Conservation (phyloP, 176 grass and related monocot genomes). For the Cenchrus americanus region DNA sequence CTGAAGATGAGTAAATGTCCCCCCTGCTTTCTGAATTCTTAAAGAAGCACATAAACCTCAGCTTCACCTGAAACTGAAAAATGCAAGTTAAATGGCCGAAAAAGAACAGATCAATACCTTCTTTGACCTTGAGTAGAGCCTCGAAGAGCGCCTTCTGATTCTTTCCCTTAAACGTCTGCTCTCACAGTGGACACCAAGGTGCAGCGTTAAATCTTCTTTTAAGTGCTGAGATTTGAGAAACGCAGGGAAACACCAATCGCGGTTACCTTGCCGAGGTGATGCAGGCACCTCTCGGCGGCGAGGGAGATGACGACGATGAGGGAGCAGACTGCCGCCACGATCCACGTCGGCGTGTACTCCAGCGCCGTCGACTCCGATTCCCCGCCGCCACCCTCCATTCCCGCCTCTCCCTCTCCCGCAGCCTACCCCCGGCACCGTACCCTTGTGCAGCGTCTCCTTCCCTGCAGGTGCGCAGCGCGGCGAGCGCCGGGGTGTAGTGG, state of each 20-base stretch:
- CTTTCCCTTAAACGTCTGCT: conserved; percentile 71
- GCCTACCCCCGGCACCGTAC: background rate
- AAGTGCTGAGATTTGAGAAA: background rate
- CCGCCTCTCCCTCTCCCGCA: background rate
- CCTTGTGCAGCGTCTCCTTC: background rate
- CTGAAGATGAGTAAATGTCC: background rate
- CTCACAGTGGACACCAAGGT: background rate
- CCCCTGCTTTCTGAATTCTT: background rate
- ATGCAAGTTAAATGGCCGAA: background rate
- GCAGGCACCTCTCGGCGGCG: conserved; percentile 77
- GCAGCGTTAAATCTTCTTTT: background rate
- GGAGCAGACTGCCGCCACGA: conserved; percentile 86
- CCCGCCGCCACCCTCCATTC: conserved; percentile 31
- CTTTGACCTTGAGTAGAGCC: conserved; percentile 96
- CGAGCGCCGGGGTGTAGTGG: background rate
- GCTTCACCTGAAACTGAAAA: background rate
- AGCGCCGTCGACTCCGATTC: conserved; percentile 44
- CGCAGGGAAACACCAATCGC: background rate
- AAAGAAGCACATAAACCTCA: background rate
- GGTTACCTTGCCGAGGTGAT: conserved; percentile 85
- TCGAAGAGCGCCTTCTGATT: conserved; percentile 90
- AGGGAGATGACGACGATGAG: conserved; percentile 80
- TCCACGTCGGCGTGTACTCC: conserved; percentile 95
- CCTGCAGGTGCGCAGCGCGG: background rate
- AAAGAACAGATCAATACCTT: conserved; percentile 54